Conservation (phyloP, 2,329 filamentous ascomycete species). For the Cephalotrichum gorgonifer region DNA sequence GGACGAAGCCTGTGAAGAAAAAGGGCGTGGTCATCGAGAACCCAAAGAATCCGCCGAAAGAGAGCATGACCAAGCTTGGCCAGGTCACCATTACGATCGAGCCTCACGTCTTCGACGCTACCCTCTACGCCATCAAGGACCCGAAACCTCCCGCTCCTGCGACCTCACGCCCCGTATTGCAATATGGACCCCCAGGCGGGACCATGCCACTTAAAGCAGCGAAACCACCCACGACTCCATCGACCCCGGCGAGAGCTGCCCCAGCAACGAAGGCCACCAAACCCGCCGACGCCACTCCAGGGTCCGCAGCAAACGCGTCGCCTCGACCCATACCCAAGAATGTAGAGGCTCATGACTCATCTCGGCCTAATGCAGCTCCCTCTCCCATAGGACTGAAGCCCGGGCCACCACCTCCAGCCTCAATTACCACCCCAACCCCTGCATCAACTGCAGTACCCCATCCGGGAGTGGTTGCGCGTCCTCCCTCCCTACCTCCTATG, state of each 20-base stretch:
- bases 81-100: constrained; percentile 66
- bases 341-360: constrained; percentile 10
- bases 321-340: constrained; percentile 9
- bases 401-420: constrained; percentile 4
- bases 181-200: constrained; percentile 56
- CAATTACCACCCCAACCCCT: constrained; percentile 16
- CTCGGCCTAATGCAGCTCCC: constrained; percentile 4
- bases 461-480: not conserved
- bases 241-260: constrained; percentile 10
- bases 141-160: constrained; percentile 11
- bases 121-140: constrained; percentile 62
- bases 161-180: constrained; percentile 43
- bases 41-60: constrained; percentile 56
- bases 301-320: constrained; percentile 3
- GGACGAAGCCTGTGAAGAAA: constrained; percentile 61
- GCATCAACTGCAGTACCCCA: constrained; percentile 12
- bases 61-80: constrained; percentile 64
- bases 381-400: constrained; percentile 1
- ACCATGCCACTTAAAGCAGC: constrained; percentile 6
- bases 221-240: constrained; percentile 11
- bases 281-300: constrained; percentile 8
- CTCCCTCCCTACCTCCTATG: not conserved
- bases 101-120: constrained; percentile 70
- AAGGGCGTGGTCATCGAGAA: constrained; percentile 56
- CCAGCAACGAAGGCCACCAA: constrained; percentile 1